Evolutionary conservation across 352 stramenopile genomes (phyloP).

Genomic region (Phytopythium cucurbitacearum): DNA sequence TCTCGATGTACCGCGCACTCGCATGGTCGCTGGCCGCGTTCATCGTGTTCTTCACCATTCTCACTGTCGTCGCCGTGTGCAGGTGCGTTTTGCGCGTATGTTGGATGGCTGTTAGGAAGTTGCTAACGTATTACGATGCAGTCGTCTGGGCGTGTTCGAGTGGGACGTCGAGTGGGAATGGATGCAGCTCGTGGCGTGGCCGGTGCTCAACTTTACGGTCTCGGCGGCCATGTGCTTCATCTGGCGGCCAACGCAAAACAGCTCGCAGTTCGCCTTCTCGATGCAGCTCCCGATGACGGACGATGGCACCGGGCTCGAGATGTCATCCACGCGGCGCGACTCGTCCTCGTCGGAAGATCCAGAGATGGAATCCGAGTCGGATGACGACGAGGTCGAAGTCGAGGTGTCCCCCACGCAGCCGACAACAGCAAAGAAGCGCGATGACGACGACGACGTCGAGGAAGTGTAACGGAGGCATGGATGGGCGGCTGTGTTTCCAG

Average conservation of each 20-base stretch:
- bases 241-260: constrained; percentile 85
- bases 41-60: constrained; percentile 84
- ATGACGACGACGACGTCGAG: constrained; percentile 45
- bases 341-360: constrained; percentile 49
- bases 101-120: background rate
- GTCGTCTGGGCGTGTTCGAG: constrained; percentile 80
- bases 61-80: constrained; percentile 82
- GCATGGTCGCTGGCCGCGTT: constrained; percentile 78
- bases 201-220: constrained; percentile 89
- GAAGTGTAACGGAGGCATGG: constrained; percentile 21
- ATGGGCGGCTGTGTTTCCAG: background rate
- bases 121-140: constrained; percentile 10
- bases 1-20: constrained; percentile 85
- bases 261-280: constrained; percentile 82
- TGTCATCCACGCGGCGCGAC: constrained; percentile 48
- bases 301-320: constrained; percentile 49
- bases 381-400: constrained; percentile 51
- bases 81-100: constrained; percentile 5
- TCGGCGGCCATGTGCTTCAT: constrained; percentile 88
- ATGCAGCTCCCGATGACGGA: constrained; percentile 80
- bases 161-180: constrained; percentile 90
- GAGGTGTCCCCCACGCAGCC: constrained; percentile 30
- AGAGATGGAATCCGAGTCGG: constrained; percentile 55
- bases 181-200: constrained; percentile 90
- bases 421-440: constrained; percentile 18